phyloP scores from a whole-genome alignment of 106 monocot genomes.

The Narthecium ossifragum region DNA sequence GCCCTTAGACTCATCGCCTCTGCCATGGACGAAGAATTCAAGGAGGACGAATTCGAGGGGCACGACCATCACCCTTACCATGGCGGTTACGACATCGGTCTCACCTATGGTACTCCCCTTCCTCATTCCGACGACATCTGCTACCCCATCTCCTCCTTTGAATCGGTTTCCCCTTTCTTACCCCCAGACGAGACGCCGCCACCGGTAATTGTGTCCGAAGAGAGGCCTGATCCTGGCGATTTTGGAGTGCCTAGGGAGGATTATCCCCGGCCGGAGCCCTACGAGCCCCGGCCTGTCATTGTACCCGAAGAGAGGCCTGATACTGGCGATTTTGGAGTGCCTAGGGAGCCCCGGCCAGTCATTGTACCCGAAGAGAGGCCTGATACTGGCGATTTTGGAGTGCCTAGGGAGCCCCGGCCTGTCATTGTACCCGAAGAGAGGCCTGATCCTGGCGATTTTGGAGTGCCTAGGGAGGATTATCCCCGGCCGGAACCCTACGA shows the following conservation, averaged over 20 bases:
- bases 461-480: background rate
- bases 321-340: no score
- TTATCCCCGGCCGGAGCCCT: no score
- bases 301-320: no score
- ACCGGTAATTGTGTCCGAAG: background rate
- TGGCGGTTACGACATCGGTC: constrained; percentile 82
- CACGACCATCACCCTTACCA: constrained; percentile 81
- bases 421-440: background rate
- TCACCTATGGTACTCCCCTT: constrained; percentile 78
- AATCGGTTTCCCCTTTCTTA: background rate
- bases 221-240: background rate
- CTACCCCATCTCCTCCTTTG: constrained; percentile 38
- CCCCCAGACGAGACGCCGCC: background rate
- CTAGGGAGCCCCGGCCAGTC: no score
- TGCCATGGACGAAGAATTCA: constrained; percentile 20
- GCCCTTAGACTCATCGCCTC: constrained; percentile 6
- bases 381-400: no score
- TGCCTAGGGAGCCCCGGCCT: background rate
- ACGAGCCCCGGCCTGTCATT: no score
- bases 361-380: no score
- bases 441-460: background rate
- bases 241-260: background rate
- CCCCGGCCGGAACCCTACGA: no score
- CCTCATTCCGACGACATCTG: constrained; percentile 60
- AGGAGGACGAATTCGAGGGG: constrained; percentile 37